Percentiles rank a stretch among this genome's conserved stretches.
These are phyloP conservation scores for Populus pruinosa DNA, from an alignment of 345 rosid genomes.

Conservation along the genomic window DNA sequence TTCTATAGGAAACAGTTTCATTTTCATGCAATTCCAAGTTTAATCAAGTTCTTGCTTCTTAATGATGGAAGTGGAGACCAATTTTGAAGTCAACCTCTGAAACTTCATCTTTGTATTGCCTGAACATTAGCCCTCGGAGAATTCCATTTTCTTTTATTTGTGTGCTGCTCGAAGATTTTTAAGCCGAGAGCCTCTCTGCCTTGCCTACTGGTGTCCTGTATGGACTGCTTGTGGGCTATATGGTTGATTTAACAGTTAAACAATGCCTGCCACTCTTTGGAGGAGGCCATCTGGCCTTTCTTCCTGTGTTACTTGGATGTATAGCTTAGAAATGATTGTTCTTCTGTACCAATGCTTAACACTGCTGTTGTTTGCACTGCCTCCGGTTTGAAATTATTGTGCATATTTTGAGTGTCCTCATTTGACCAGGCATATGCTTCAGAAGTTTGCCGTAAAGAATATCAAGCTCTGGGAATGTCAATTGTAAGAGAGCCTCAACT, in stretches of 20 bases:
- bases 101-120: no score
- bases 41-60: not conserved
- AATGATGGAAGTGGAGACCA: no score
- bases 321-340: not conserved
- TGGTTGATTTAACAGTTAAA: no score
- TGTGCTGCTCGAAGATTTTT: not conserved
- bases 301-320: not conserved
- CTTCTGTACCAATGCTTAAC: not conserved
- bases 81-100: no score
- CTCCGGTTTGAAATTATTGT: not conserved
- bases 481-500: slow-evolving; percentile 42
- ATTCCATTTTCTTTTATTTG: not conserved
- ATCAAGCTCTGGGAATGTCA: slow-evolving; percentile 69
- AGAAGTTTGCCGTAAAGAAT: slow-evolving; percentile 63
- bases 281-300: not conserved
- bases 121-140: no score
- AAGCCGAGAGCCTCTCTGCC: not conserved
- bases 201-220: not conserved
- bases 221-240: no score
- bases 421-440: slow-evolving; percentile 70
- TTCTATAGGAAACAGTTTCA: not conserved
- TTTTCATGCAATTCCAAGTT: not conserved
- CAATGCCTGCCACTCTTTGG: not conserved
- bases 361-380: not conserved
- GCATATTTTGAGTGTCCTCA: not conserved